phyloP scores from a whole-genome alignment of 2,329 filamentous ascomycete species.

The Xylaria sp. region DNA sequence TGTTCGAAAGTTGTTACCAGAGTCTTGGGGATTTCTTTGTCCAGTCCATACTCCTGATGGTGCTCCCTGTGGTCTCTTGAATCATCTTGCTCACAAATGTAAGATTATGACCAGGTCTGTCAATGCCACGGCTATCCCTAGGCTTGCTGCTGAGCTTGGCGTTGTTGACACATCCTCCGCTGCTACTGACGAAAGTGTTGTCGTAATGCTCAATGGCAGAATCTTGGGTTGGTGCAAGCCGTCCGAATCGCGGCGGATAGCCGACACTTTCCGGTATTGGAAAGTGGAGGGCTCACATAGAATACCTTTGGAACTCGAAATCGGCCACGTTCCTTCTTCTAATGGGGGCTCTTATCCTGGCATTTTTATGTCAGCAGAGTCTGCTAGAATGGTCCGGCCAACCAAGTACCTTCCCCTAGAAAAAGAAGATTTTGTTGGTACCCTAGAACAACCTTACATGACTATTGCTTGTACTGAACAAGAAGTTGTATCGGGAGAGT shows the following conservation, averaged over 20 bases:
- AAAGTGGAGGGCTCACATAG: slow-evolving; percentile 88
- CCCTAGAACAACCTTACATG: slow-evolving; percentile 98
- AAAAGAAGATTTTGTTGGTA: slow-evolving; percentile 87
- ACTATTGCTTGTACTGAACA: slow-evolving; percentile 91
- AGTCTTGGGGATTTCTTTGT: slow-evolving; percentile 98
- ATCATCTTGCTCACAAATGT: slow-evolving; percentile 96
- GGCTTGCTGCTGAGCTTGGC: slow-evolving; percentile 81
- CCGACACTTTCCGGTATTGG: slow-evolving; percentile 91
- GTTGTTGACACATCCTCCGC: slow-evolving; percentile 80
- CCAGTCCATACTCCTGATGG: slow-evolving; percentile 98
- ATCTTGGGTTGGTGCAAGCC: slow-evolving; percentile 92
- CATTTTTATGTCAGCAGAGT: slow-evolving; percentile 89
- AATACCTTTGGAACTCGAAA: slow-evolving; percentile 85
- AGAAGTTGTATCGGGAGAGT: slow-evolving; percentile 87
- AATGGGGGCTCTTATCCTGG: slow-evolving; percentile 95
- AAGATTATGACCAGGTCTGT: slow-evolving; percentile 80
- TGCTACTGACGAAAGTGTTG: slow-evolving; percentile 82
- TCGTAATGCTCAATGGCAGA: slow-evolving; percentile 88
- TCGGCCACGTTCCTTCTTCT: slow-evolving; percentile 89
- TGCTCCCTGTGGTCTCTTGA: slow-evolving; percentile 90
- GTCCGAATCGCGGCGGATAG: slow-evolving; percentile 81
- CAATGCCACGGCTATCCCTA: slow-evolving; percentile 79
- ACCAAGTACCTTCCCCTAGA: slow-evolving; percentile 91
- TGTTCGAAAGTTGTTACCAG: slow-evolving; percentile 91
- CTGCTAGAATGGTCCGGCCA: slow-evolving; percentile 87